These are phyloP conservation scores for Globisporangium okanoganense DNA, from an alignment of 352 stramenopile genomes.

Conservation along the genomic window DNA sequence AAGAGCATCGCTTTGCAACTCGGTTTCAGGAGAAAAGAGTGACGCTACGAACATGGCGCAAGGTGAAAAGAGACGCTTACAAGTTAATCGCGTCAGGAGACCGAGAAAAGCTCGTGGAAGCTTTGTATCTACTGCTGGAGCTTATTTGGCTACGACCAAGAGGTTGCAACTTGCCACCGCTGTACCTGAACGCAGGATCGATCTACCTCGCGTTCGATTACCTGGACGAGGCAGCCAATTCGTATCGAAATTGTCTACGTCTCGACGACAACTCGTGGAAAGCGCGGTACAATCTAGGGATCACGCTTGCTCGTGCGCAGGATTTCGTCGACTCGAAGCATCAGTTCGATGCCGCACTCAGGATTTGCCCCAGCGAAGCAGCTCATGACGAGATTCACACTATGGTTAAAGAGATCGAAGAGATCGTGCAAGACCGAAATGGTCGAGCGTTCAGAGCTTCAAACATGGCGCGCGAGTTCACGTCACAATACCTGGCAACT, in stretches of 20 bases:
- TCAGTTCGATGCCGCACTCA: conserved; percentile 32
- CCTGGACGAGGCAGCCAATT: conserved; percentile 41
- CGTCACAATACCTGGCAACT: conserved; percentile 38
- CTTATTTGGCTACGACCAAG: conserved; percentile 38
- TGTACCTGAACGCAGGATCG: conserved; percentile 51
- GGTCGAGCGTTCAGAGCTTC: conserved; percentile 27
- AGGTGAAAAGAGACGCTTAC: conserved; percentile 23
- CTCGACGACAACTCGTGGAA: conserved; percentile 38
- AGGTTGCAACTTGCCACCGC: conserved; percentile 23
- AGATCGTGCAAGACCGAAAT: conserved; percentile 31
- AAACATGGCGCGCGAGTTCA: conserved; percentile 38
- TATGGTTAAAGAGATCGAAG: conserved; percentile 49
- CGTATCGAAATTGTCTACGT: conserved; percentile 44
- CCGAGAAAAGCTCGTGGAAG: conserved; percentile 32
- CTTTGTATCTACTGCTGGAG: conserved; percentile 57
- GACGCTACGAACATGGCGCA: conserved; percentile 37
- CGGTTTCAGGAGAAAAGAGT: conserved; percentile 49
- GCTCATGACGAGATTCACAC: conserved; percentile 16
- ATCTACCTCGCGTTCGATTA: conserved; percentile 54
- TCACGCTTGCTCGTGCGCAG: conserved; percentile 35
- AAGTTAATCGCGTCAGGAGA: conserved; percentile 26
- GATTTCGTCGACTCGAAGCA: conserved; percentile 48
- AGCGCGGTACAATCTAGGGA: conserved; percentile 44
- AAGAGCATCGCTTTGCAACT: conserved; percentile 48
- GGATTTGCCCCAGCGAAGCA: conserved; percentile 16